A percentile compares a stretch with the other conserved stretches of the same genome.
Evolutionary conservation across 1,139 yeast species (phyloP).

Genomic region (Suhomyces wounanorum): DNA sequence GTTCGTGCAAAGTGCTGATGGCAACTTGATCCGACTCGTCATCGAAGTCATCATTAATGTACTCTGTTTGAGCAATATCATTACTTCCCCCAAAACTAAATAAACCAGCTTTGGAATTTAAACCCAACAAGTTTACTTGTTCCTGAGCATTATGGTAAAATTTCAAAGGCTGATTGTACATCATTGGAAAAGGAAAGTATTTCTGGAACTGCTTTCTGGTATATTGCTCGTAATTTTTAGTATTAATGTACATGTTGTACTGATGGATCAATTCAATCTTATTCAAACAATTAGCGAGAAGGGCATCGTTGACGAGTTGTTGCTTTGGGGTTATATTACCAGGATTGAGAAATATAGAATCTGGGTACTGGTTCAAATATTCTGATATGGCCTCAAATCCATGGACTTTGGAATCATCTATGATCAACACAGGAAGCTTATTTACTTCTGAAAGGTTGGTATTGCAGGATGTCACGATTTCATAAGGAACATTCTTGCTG

Average conservation of each 20-base stretch:
- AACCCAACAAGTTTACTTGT: slow-evolving; percentile 44
- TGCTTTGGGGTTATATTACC: slow-evolving; percentile 8
- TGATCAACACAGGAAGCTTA: slow-evolving; percentile 57
- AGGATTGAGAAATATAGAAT: slow-evolving; percentile 17
- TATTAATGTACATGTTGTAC: slow-evolving; percentile 62
- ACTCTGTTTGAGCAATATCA: slow-evolving; percentile 31
- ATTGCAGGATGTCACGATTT: slow-evolving; percentile 57
- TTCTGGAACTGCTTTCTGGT: slow-evolving; percentile 62
- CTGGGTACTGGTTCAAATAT: slow-evolving; percentile 22
- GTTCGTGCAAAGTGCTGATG: slow-evolving; percentile 53
- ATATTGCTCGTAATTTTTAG: slow-evolving; percentile 62
- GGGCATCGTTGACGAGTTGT: slow-evolving; percentile 20
- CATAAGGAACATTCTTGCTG: slow-evolving; percentile 10
- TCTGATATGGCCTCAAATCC: slow-evolving; percentile 54
- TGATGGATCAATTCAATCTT: slow-evolving; percentile 53
- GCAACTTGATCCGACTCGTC: slow-evolving; percentile 39
- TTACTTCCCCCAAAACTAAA: slow-evolving; percentile 24
- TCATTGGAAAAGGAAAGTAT: slow-evolving; percentile 80
- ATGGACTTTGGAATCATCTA: slow-evolving; percentile 31
- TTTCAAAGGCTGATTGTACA: slow-evolving; percentile 71
- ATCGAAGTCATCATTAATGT: slow-evolving; percentile 27
- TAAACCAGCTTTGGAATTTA: slow-evolving; percentile 35
- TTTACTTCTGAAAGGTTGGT: slow-evolving; percentile 56
- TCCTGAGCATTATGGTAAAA: slow-evolving; percentile 52
- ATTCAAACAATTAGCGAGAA: slow-evolving; percentile 31